Evolutionary conservation across 352 stramenopile species (phyloP).

Genomic region (Globisporangium orthogonon): DNA sequence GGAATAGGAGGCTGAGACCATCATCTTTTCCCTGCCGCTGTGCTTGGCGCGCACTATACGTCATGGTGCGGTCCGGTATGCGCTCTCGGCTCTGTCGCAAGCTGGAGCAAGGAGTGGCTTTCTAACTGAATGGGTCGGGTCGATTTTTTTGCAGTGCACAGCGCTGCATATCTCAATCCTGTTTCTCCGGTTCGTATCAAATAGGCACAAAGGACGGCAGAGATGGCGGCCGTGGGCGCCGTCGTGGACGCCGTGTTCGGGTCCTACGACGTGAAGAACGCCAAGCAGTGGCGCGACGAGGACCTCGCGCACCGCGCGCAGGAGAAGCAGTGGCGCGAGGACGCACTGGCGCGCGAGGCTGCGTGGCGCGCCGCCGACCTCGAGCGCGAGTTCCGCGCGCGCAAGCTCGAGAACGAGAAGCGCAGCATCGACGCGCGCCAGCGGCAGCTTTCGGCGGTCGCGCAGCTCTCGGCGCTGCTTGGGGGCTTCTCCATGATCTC

Average conservation of each 20-base stretch:
- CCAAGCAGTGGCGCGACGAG: conserved; percentile 80
- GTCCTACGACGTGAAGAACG: conserved; percentile 82
- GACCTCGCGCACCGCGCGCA: conserved; percentile 68
- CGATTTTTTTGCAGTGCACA: no score
- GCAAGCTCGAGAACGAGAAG: conserved; percentile 79
- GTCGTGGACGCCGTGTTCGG: conserved; percentile 76
- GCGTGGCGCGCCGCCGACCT: conserved; percentile 69
- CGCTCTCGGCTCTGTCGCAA: neutral
- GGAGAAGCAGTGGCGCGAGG: conserved; percentile 78
- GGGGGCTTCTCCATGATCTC: conserved; percentile 69
- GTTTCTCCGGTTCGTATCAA: neutral
- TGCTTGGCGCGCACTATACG: conserved; percentile 10
- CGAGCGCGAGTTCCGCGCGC: conserved; percentile 55
- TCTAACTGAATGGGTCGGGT: no score
- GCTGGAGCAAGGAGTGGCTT: neutral
- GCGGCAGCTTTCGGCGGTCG: conserved; percentile 56
- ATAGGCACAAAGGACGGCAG: no score
- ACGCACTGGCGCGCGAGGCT: conserved; percentile 54
- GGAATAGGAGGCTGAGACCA: neutral
- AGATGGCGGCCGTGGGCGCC: conserved; percentile 47
- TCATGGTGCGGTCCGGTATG: conserved; percentile 1
- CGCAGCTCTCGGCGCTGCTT: conserved; percentile 59
- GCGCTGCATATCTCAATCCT: no score
- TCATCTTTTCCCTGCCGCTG: neutral
- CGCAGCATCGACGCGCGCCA: conserved; percentile 62